Percentiles rank a stretch among this genome's conserved stretches.
These are phyloP conservation scores for Ormosia emarginata DNA, from an alignment of 306 rosid species.

Conservation along the genomic window DNA sequence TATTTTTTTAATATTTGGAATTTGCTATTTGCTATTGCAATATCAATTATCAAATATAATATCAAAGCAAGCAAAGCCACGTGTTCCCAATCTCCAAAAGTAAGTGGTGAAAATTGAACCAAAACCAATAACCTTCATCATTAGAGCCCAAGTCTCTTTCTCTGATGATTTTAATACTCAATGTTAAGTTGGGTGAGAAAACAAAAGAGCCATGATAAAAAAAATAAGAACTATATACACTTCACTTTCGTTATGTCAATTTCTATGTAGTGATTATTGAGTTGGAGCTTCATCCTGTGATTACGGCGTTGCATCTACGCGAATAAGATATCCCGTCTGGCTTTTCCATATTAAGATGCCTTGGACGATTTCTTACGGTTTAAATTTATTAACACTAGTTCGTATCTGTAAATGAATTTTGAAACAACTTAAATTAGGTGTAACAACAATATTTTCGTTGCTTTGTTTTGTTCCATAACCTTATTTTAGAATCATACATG, in stretches of 20 bases:
- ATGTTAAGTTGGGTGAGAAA: neutral
- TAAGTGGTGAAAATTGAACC: constrained; percentile 2
- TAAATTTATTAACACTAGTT: neutral
- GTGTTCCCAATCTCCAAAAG: neutral
- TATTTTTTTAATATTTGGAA: neutral
- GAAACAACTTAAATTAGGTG: constrained; percentile 9
- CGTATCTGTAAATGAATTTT: neutral
- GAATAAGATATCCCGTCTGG: constrained; percentile 19
- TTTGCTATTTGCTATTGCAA: neutral
- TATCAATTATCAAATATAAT: neutral
- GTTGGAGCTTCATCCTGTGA: constrained; percentile 12
- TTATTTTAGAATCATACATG: neutral
- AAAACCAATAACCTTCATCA: neutral
- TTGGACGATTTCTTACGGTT: neutral
- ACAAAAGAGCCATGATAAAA: neutral
- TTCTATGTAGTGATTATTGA: constrained; percentile 9
- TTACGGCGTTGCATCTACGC: constrained; percentile 27
- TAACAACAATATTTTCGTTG: neutral
- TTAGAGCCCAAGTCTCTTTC: neutral
- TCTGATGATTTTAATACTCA: neutral
- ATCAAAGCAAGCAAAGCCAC: neutral
- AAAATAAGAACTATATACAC: neutral
- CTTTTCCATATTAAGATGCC: neutral
- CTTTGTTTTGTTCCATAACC: neutral
- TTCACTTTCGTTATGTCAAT: constrained; percentile 9